Conservation (phyloP, 495 filamentous ascomycete genomes). For the Cercophora samala region DNA sequence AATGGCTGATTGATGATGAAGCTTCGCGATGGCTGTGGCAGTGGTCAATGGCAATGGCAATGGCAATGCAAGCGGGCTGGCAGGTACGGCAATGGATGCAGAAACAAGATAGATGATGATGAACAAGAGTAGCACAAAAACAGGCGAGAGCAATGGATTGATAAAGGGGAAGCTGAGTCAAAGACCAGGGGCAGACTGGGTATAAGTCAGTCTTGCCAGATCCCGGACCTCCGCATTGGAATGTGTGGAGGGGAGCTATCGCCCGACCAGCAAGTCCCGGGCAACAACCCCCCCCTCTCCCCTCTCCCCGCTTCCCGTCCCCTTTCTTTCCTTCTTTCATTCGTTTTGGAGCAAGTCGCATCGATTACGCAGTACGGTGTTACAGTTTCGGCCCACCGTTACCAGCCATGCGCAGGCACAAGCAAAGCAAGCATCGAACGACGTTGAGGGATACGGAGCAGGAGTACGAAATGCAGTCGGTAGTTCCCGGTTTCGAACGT, state of each 20-base stretch:
- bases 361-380: neutral
- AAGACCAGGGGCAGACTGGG: slow-evolving; percentile 11
- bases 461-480: slow-evolving; percentile 3
- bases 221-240: slow-evolving; percentile 24
- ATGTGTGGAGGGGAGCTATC: slow-evolving; percentile 6
- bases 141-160: slow-evolving; percentile 7
- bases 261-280: slow-evolving; percentile 14
- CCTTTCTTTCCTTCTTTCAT: neutral
- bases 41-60: neutral
- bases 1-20: neutral
- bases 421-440: neutral
- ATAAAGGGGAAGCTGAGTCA: slow-evolving; percentile 7
- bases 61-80: neutral
- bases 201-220: slow-evolving; percentile 13
- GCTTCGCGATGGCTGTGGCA: neutral
- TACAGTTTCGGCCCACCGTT: neutral
- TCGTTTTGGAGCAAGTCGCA: no score
- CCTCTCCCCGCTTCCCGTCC: neutral
- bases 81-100: neutral
- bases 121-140: neutral
- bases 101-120: neutral
- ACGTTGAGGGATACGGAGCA: neutral
- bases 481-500: neutral
- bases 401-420: neutral
- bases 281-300: neutral